Conservation (phyloP, 371 early-diverging fungal genomes). For the Apophysomyces elegans region DNA sequence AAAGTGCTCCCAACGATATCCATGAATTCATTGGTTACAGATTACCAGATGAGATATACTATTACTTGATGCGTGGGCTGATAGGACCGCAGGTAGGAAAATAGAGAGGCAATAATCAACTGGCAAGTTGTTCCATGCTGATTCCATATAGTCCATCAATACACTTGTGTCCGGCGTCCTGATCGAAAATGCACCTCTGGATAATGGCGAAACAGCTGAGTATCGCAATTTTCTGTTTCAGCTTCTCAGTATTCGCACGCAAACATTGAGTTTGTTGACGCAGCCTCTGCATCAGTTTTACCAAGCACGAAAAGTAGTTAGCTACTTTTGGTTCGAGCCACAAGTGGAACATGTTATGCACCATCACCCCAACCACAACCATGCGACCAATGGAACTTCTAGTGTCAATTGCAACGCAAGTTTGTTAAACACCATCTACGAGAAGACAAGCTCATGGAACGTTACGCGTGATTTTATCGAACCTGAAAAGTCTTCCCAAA, state of each 20-base stretch:
- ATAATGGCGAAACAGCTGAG: slow-evolving; percentile 82
- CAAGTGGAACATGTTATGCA: slow-evolving; percentile 53
- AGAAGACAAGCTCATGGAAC: slow-evolving; percentile 51
- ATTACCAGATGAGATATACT: slow-evolving; percentile 77
- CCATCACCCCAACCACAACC: slow-evolving; percentile 34
- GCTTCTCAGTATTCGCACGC: slow-evolving; percentile 62
- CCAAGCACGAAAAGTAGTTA: slow-evolving; percentile 66
- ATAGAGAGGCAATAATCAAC: neutral
- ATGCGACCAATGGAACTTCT: slow-evolving; percentile 18
- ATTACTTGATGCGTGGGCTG: slow-evolving; percentile 73
- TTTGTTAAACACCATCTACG: slow-evolving; percentile 51
- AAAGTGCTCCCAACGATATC: slow-evolving; percentile 75
- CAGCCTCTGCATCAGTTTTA: slow-evolving; percentile 69
- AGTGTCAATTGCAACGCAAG: slow-evolving; percentile 40
- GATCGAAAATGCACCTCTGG: slow-evolving; percentile 76
- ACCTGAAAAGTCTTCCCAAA: slow-evolving; percentile 37
- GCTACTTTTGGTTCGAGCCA: slow-evolving; percentile 72
- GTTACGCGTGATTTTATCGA: slow-evolving; percentile 39
- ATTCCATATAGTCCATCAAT: slow-evolving; percentile 54
- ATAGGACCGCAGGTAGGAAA: slow-evolving; percentile 62
- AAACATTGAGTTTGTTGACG: slow-evolving; percentile 64
- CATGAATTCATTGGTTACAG: slow-evolving; percentile 86
- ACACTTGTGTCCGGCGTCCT: slow-evolving; percentile 69
- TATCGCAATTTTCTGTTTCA: slow-evolving; percentile 70
- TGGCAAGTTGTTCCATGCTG: neutral